phyloP scores from a whole-genome alignment of 2,329 filamentous ascomycete genomes.

The Orbilia javanica region DNA sequence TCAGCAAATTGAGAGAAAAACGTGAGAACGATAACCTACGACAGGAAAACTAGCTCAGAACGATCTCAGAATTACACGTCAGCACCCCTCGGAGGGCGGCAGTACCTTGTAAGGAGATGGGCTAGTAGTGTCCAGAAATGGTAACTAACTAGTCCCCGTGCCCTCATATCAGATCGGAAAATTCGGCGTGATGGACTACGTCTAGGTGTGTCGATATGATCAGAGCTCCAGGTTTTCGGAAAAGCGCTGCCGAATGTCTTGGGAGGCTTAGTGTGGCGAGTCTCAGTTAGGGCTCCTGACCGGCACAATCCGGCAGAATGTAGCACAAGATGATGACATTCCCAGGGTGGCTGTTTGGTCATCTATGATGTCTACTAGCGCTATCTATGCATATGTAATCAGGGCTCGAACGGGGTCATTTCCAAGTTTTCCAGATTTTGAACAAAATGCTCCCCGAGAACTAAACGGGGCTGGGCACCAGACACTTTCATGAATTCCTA shows the following conservation, averaged over 20 bases:
- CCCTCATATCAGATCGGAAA: constrained; percentile 2
- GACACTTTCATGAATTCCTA: too few species aligned
- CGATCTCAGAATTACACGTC: constrained; percentile 21
- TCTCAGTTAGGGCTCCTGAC: constrained; percentile 27
- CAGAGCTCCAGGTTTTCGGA: constrained; percentile 18
- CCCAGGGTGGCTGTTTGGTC: constrained; percentile 4
- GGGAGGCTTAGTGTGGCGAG: constrained; percentile 23
- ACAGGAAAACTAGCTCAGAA: not conserved
- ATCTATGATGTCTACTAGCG: too few species aligned
- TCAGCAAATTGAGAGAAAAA: not conserved
- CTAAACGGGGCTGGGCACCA: too few species aligned
- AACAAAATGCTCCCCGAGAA: too few species aligned
- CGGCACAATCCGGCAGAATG: constrained; percentile 37
- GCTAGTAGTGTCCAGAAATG: constrained; percentile 5
- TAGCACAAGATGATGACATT: constrained; percentile 15
- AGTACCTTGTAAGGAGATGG: not conserved
- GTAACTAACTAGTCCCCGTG: not conserved
- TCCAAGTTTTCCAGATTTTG: too few species aligned
- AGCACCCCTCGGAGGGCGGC: not conserved
- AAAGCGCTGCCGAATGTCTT: constrained; percentile 33
- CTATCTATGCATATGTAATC: not conserved
- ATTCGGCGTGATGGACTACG: constrained; percentile 22
- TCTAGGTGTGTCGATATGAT: not conserved
- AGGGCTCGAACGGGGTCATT: not conserved
- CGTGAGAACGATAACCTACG: not conserved